Percentiles rank a stretch among this genome's conserved stretches.
Conservation (phyloP, 176 grass and related monocot species). For the Puccinellia tenuiflora region DNA sequence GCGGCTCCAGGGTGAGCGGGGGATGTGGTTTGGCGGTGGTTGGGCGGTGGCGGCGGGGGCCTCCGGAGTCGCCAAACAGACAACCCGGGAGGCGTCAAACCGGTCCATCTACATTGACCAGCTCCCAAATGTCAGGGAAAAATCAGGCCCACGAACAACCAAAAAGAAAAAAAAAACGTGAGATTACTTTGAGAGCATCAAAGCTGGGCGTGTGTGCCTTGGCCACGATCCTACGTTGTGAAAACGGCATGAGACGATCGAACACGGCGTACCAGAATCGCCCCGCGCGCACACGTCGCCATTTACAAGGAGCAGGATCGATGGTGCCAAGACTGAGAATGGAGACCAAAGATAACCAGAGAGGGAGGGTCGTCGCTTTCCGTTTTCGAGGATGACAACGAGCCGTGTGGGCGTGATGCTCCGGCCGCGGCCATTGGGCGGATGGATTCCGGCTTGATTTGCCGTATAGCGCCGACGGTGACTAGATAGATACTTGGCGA, state of each 20-base stretch:
- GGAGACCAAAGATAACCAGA: not conserved
- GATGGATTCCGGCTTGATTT: conserved; percentile 4
- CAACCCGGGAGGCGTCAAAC: too few relatives aligned
- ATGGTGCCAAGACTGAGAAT: not conserved
- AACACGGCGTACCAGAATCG: not conserved
- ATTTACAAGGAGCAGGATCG: not conserved
- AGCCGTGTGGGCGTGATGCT: not conserved
- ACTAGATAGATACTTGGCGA: not conserved
- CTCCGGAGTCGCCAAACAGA: too few relatives aligned
- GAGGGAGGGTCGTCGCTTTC: not conserved
- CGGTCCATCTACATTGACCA: too few relatives aligned
- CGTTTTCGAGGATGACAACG: not conserved
- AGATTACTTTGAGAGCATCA: not conserved
- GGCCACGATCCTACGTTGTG: not conserved
- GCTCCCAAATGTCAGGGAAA: not conserved
- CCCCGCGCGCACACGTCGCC: not conserved
- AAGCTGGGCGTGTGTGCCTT: not conserved
- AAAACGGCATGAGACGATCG: not conserved
- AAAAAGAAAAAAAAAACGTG: not conserved
- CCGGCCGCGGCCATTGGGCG: not conserved
- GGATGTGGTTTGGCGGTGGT: too few relatives aligned
- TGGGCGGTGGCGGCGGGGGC: too few relatives aligned
- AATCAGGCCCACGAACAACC: not conserved
- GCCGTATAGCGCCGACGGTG: not conserved
- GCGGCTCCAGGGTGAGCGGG: too few relatives aligned